Percentiles rank a stretch among this genome's conserved stretches.
Conservation (phyloP, 2,329 filamentous ascomycete genomes). For the Sporothrix luriei region DNA sequence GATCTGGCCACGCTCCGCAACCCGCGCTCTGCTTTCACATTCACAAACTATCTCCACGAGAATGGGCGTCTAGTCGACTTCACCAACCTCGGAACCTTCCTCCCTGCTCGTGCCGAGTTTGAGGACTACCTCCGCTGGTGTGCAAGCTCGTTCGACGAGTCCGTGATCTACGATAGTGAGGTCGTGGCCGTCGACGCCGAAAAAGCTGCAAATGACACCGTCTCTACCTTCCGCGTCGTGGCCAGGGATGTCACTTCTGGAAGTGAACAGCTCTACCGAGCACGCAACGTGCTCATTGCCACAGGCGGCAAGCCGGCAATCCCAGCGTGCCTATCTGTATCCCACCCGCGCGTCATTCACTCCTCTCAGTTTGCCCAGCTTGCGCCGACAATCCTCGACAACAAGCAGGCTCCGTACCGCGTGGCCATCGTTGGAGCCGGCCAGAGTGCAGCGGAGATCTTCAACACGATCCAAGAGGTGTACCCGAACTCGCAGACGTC, state of each 20-base stretch:
- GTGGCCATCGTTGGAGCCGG: constrained; percentile 87
- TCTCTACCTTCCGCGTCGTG: constrained; percentile 68
- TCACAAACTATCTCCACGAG: constrained; percentile 87
- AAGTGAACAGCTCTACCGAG: constrained; percentile 54
- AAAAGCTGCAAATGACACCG: constrained; percentile 41
- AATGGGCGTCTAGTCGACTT: constrained; percentile 85
- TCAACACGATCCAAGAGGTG: constrained; percentile 78
- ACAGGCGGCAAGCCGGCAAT: constrained; percentile 67
- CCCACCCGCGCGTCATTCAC: constrained; percentile 76
- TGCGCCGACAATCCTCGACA: constrained; percentile 61
- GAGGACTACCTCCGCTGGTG: constrained; percentile 97
- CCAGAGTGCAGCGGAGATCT: constrained; percentile 94
- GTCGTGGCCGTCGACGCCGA: constrained; percentile 70
- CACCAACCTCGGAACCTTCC: constrained; percentile 85
- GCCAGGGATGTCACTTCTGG: constrained; percentile 65
- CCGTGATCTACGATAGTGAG: constrained; percentile 76
- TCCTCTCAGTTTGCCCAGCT: constrained; percentile 80
- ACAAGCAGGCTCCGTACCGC: constrained; percentile 62
- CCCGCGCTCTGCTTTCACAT: constrained; percentile 88
- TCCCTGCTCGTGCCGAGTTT: constrained; percentile 84
- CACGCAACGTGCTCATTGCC: constrained; percentile 66
- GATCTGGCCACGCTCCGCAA: constrained; percentile 88
- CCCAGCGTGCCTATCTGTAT: constrained; percentile 67
- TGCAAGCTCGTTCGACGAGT: constrained; percentile 72
- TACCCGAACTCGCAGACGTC: constrained; percentile 80